Evolutionary conservation across 306 rosid genomes (phyloP), one percentile per base, ranked within the genome.

Genomic region (Prinsepia uniflora): DNA sequence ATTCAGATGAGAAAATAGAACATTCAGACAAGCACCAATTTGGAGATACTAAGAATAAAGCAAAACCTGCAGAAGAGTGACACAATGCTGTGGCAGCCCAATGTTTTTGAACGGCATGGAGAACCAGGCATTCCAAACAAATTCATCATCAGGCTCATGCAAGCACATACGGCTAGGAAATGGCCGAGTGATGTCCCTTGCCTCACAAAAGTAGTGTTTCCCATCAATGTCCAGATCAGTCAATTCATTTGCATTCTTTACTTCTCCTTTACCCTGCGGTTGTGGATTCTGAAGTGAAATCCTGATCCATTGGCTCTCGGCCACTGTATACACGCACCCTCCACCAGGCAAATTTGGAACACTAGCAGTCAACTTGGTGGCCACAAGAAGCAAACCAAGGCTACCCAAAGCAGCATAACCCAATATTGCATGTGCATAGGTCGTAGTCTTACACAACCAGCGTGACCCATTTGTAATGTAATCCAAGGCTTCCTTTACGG

Each of bases 91-190:
- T 0, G 88, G 88, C 75, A 95, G 84, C 72, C 99, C 99, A 79
- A 89, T 81, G 85, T 77, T 77, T 61, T 56, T 88, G 84, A 95
- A 95, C 24, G 92, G 85, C 63, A 75, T 72, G 6, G 97, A 87
- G 63, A 95, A 78, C 99, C 99, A 95, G 18, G 80, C 81, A 13
- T 95, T 95, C 99, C 99, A 95, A 67, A 95, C 97, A 58, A 95
- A 95, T 81, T 95, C 99, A 65, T 86, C 86, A 17, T 95, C 99
- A 17, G 99, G 99, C 53, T 81, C 63, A 13, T 64, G 42, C 65
- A 79, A 46, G 6, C 86, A 71, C 89, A 82, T 72, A 41, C 81
- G 78, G 56, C 99, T 95, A 6, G 99, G 99, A 74, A 81, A 95
- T 10, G 97, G 89, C 47, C 96, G 80, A 6, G 99, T 95, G 10